phyloP scores from a whole-genome alignment of 208 protist species.

The Trypanosoma lewisi region DNA sequence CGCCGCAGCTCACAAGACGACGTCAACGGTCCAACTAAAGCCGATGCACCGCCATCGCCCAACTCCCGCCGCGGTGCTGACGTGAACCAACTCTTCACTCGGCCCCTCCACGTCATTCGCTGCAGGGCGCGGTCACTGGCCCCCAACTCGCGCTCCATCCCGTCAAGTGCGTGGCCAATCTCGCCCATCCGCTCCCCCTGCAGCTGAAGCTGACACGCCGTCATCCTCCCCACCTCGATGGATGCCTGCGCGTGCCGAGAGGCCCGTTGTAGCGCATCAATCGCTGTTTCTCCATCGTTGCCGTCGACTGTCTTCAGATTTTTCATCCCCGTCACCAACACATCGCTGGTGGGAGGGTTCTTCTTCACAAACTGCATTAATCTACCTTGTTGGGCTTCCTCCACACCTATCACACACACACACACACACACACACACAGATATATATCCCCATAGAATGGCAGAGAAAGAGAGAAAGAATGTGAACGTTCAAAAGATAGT shows the following conservation, averaged over 20 bases:
- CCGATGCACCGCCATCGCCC: background rate
- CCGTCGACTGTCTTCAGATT: background rate
- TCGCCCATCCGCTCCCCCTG: slow-evolving; percentile 21
- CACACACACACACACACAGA: too few species aligned
- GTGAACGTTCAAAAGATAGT: too few species aligned
- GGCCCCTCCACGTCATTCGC: slow-evolving; percentile 17
- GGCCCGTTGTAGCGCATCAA: slow-evolving; percentile 10
- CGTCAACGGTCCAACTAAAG: too few species aligned
- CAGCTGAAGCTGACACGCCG: slow-evolving; percentile 3
- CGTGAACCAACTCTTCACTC: slow-evolving; percentile 19
- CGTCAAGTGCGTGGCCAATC: slow-evolving; percentile 8
- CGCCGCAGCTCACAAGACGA: background rate
- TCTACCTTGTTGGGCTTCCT: too few species aligned
- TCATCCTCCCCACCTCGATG: slow-evolving; percentile 2
- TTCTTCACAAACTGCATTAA: too few species aligned
- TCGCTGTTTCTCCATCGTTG: background rate
- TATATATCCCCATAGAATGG: too few species aligned
- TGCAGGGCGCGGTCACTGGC: slow-evolving; percentile 14
- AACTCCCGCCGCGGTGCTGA: background rate
- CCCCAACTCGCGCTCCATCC: slow-evolving; percentile 15
- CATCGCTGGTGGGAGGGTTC: too few species aligned
- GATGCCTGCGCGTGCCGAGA: slow-evolving; percentile 15
- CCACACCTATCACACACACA: too few species aligned
- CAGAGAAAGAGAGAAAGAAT: too few species aligned
- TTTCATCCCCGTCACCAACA: background rate